A percentile compares a stretch with the other conserved stretches of the same genome.
phyloP scores from a whole-genome alignment of 257 asterid genomes.

The Jacaranda copaia region DNA sequence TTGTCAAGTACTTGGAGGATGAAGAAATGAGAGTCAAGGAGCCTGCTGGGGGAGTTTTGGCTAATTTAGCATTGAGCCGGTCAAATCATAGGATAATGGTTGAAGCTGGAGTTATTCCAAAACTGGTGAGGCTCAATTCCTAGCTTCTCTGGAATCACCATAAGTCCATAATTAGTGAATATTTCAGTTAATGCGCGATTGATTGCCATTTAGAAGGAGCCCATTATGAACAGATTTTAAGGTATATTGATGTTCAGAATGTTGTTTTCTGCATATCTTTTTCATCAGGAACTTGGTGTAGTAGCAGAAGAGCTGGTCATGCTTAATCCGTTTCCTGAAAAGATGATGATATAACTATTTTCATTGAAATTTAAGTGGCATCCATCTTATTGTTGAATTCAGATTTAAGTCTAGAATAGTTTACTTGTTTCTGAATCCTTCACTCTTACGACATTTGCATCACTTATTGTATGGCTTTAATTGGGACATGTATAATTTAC shows the following conservation, averaged over 20 bases:
- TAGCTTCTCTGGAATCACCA: background rate
- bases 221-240: background rate
- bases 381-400: background rate
- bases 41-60: constrained; percentile 78
- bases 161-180: constrained; percentile 2
- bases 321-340: background rate
- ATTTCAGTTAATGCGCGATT: constrained; percentile 31
- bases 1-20: constrained; percentile 73
- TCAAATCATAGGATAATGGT: constrained; percentile 72
- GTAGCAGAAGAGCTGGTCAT: background rate
- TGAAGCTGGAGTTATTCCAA: constrained; percentile 81
- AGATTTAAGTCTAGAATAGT: background rate
- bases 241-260: constrained; percentile 4
- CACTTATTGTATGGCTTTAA: background rate
- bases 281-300: background rate
- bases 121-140: constrained; percentile 62
- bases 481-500: background rate
- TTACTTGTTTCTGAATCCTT: background rate
- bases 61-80: constrained; percentile 66
- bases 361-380: constrained; percentile 12
- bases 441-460: background rate
- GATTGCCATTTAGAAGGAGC: constrained; percentile 22
- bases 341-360: background rate
- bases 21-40: constrained; percentile 73
- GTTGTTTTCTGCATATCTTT: background rate